Evolutionary conservation across 139 green algal species (phyloP).

Genomic region (Chlamydomonas applanata): DNA sequence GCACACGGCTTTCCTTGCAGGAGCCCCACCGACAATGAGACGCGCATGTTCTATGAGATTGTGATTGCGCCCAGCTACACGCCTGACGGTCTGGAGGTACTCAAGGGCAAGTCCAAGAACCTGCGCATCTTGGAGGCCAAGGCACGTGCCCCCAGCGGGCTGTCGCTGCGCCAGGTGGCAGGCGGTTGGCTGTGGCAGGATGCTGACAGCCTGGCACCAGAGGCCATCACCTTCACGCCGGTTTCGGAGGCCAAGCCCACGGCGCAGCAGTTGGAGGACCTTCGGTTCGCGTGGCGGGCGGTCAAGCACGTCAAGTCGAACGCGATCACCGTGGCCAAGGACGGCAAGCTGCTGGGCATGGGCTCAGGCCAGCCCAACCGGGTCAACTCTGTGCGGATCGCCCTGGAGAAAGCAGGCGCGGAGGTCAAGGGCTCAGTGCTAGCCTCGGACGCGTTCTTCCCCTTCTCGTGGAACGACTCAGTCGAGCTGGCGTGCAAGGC

Average conservation of each 20-base stretch:
- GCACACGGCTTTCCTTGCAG: constrained; percentile 28
- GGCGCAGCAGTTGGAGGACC: constrained; percentile 84
- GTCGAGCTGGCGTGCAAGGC: constrained; percentile 95
- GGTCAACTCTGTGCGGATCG: constrained; percentile 90
- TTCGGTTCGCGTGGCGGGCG: constrained; percentile 92
- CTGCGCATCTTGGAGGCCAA: constrained; percentile 96
- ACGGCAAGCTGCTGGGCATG: constrained; percentile 92
- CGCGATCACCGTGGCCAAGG: constrained; percentile 97
- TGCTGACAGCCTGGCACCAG: constrained; percentile 76
- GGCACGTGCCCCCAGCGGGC: constrained; percentile 60
- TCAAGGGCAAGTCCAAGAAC: constrained; percentile 98
- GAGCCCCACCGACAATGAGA: constrained; percentile 92
- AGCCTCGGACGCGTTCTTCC: constrained; percentile 98
- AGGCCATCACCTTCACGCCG: constrained; percentile 80
- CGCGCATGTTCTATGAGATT: constrained; percentile 99
- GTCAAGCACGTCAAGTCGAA: constrained; percentile 99
- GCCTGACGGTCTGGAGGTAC: constrained; percentile 81
- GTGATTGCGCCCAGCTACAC: constrained; percentile 97
- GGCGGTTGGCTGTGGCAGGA: constrained; percentile 86
- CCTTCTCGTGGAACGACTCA: constrained; percentile 94
- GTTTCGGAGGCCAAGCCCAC: constrained; percentile 88
- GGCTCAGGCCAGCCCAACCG: constrained; percentile 98
- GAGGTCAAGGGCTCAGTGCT: constrained; percentile 80
- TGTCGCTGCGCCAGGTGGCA: constrained; percentile 80
- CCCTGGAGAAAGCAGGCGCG: constrained; percentile 91